These are phyloP conservation scores for Trypanosoma melophagium DNA, from an alignment of 208 protist species.

Conservation along the genomic window DNA sequence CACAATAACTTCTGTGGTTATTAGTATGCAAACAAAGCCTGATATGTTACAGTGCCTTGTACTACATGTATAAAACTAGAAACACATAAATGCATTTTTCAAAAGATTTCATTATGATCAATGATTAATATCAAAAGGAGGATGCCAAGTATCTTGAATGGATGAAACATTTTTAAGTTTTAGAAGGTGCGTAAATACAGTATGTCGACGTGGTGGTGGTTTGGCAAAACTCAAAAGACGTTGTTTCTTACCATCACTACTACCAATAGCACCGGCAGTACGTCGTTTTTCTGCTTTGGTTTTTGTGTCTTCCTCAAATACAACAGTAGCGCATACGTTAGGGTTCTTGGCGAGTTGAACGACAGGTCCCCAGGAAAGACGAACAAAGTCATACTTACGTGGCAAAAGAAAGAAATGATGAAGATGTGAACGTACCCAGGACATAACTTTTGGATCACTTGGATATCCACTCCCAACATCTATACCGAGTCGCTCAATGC, in stretches of 20 bases:
- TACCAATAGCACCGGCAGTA: not conserved
- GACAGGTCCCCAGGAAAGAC: slow-evolving; percentile 80
- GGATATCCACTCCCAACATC: slow-evolving; percentile 83
- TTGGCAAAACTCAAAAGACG: slow-evolving; percentile 58
- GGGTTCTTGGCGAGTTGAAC: slow-evolving; percentile 49
- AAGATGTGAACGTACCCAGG: slow-evolving; percentile 66
- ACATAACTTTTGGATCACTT: slow-evolving; percentile 68
- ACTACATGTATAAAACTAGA: not conserved
- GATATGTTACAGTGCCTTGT: not conserved
- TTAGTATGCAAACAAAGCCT: too few species aligned
- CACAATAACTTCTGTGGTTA: slow-evolving; percentile 4
- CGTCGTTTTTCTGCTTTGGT: slow-evolving; percentile 40
- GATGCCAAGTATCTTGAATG: slow-evolving; percentile 30
- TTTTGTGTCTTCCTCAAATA: slow-evolving; percentile 67
- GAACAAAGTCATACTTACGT: slow-evolving; percentile 53
- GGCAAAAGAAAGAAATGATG: slow-evolving; percentile 79
- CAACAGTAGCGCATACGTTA: slow-evolving; percentile 50
- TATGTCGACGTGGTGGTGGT: slow-evolving; percentile 52
- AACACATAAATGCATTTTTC: not conserved
- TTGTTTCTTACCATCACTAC: slow-evolving; percentile 36
- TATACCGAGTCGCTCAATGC: slow-evolving; percentile 44
- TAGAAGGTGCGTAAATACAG: slow-evolving; percentile 60
- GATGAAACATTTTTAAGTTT: slow-evolving; percentile 34
- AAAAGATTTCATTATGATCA: not conserved
- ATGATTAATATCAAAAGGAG: slow-evolving; percentile 1